Base-by-base conservation (phyloP, 352 stramenopile genomes). In the Phytopythium vexans region DNA sequence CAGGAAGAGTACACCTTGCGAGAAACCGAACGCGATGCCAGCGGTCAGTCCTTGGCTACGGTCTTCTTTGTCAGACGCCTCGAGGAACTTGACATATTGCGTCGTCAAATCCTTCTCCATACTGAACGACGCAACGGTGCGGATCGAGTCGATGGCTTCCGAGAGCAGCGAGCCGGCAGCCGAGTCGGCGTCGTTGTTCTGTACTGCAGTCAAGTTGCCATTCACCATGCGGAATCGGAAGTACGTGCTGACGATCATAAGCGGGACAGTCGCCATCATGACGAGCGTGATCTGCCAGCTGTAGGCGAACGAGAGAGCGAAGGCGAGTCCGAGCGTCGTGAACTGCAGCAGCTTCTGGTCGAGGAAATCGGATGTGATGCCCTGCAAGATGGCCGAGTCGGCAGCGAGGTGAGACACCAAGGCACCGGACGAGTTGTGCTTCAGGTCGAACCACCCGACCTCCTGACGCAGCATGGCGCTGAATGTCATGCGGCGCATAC, bases 361-460 rank as follows among this genome's bases (percentile, higher is more conserved):
- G 2, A 82, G 51, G 8, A 56, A 60, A 6, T 77, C 62, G 0
- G 66, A 57, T 0, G 65, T 75, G 49, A 80, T 68, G 9, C 63
- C 58, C 51, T 87, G 76, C 27, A 92, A 58, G 5, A 76, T 71
- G 1, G 74, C 69, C 8, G 78, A 60, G 54, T 92, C 82, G 0
- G 66, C 84, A 9, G 77, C 63, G 12, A 92, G 54, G 0, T 76
- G 68, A 12, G 69, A 58, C 0, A 78, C 58, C 14, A 92, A 58
- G 8, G 70, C 74, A 14, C 82, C 82, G 1, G 77, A 75, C 9
- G 75, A 60, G 50, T 90, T 83, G 14, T 79, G 45, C 11, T 77
- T 49, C 11, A 60, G 31, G 52, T 93, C 78, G 62, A 91, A 91
- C 70, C 77, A 93, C 8, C 62, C 78, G 15, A 89, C 49, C 39